Evolutionary conservation across 1,139 yeast species (phyloP).

Genomic region (Hemisphaericaspora subhashii): DNA sequence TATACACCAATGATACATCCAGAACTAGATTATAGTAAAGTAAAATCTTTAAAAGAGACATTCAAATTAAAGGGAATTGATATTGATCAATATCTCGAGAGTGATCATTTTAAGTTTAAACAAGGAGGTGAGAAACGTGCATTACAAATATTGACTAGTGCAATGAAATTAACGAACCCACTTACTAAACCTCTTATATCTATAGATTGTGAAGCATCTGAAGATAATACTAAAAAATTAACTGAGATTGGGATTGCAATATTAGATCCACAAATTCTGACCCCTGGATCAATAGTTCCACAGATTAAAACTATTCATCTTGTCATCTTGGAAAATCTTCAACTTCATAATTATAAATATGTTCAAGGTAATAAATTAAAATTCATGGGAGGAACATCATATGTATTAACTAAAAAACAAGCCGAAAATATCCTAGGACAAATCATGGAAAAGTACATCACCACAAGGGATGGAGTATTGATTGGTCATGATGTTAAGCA

Average conservation of each 20-base stretch:
- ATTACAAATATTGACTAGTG: conserved; percentile 18
- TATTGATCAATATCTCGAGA: conserved; percentile 19
- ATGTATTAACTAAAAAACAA: conserved; percentile 35
- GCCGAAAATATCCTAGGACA: conserved; percentile 40
- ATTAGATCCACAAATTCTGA: conserved; percentile 62
- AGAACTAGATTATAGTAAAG: background rate
- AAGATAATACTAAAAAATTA: conserved; percentile 42
- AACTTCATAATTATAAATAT: conserved; percentile 50
- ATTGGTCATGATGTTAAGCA: conserved; percentile 72
- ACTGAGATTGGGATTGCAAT: conserved; percentile 74
- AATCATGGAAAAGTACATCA: conserved; percentile 45
- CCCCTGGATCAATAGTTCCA: conserved; percentile 36
- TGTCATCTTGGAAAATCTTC: conserved; percentile 51
- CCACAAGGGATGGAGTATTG: conserved; percentile 30
- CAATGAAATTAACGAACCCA: conserved; percentile 30
- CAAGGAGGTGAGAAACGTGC: conserved; percentile 17
- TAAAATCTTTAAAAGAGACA: background rate
- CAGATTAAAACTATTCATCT: conserved; percentile 54
- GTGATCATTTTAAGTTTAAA: conserved; percentile 19
- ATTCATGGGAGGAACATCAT: conserved; percentile 59
- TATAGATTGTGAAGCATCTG: conserved; percentile 72
- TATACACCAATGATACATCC: background rate
- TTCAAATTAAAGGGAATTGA: background rate
- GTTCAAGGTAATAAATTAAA: conserved; percentile 65
- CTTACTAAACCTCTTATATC: conserved; percentile 47